These are phyloP conservation scores for Corylus heterophylla DNA, from an alignment of 306 rosid species.

Conservation along the genomic window DNA sequence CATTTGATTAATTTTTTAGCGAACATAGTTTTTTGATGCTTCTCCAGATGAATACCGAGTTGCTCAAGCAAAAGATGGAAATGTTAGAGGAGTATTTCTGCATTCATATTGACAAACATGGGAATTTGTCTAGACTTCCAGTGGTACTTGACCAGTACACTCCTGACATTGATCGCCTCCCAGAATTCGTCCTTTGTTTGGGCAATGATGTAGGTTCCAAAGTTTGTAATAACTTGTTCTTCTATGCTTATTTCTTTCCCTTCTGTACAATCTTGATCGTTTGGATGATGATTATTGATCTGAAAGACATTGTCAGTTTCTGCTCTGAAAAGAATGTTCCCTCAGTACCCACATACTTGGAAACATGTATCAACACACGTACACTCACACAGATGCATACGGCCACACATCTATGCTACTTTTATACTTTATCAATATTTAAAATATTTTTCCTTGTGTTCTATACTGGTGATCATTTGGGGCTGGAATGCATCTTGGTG, in stretches of 20 bases:
- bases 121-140: slow-evolving; percentile 83
- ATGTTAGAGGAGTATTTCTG: slow-evolving; percentile 71
- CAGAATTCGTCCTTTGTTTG: slow-evolving; percentile 75
- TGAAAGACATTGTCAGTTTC: slow-evolving; percentile 1
- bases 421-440: neutral
- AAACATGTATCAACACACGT: neutral
- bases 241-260: neutral
- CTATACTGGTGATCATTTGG: neutral
- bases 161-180: slow-evolving; percentile 93
- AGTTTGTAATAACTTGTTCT: neutral
- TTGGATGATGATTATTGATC: neutral
- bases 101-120: slow-evolving; percentile 62
- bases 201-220: slow-evolving; percentile 82
- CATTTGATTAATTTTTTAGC: neutral
- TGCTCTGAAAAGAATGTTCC: neutral
- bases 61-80: slow-evolving; percentile 69
- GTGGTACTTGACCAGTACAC: slow-evolving; percentile 91
- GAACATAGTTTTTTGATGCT: slow-evolving; percentile 21
- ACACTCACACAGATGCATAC: neutral
- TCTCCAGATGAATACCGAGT: slow-evolving; percentile 69
- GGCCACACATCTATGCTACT: neutral
- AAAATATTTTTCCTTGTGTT: neutral
- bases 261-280: neutral
- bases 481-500: neutral
- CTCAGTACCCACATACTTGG: neutral